phyloP scores from a whole-genome alignment of 768 basidiomycete genomes.

The Kwoniella newhampshirensis region DNA sequence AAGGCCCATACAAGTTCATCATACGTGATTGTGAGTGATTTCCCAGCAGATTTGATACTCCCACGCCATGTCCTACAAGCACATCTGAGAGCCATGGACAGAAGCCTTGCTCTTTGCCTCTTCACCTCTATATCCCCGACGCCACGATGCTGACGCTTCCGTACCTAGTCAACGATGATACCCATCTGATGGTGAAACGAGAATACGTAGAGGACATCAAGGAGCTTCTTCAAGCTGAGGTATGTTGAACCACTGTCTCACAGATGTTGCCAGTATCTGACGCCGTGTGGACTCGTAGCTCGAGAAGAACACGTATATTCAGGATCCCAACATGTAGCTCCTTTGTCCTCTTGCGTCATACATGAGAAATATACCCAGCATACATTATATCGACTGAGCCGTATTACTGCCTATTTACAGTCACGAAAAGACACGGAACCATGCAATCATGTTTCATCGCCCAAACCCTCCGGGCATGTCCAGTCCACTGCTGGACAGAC shows the following conservation, averaged over 20 bases:
- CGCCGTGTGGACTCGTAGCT: conserved; percentile 20
- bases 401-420: background rate
- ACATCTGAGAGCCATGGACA: no score
- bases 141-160: background rate
- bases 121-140: background rate
- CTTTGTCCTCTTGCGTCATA: no score
- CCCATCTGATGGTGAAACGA: conserved; percentile 39
- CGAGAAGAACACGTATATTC: conserved; percentile 47
- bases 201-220: conserved; percentile 44
- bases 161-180: conserved; percentile 30
- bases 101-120: no score
- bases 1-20: conserved; percentile 41
- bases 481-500: background rate
- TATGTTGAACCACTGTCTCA: background rate
- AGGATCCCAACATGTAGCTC: conserved; percentile 33
- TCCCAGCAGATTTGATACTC: no score
- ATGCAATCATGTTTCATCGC: background rate
- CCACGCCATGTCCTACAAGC: no score
- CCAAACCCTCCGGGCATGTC: background rate
- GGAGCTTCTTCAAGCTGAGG: conserved; percentile 40
- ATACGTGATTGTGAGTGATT: conserved; percentile 33
- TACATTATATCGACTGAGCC: background rate
- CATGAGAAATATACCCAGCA: no score
- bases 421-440: background rate
- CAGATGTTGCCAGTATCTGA: conserved; percentile 3